phyloP scores from a whole-genome alignment of 805 yeast genomes.

The Kazachstania kunashirensis region DNA sequence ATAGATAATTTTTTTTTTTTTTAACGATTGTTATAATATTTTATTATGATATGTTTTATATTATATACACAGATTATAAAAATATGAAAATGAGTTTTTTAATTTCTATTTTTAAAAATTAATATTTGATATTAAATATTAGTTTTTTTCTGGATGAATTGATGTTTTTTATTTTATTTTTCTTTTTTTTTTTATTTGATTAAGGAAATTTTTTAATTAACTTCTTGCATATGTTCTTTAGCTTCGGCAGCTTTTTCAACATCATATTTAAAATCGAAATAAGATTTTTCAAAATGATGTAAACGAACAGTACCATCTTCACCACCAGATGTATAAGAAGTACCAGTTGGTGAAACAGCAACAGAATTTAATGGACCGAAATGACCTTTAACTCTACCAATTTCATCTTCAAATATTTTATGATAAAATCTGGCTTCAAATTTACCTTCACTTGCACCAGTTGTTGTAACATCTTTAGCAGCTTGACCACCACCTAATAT shows the following conservation, averaged over 20 bases:
- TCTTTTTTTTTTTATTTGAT: conserved; percentile 1
- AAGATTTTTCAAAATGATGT: conserved; percentile 85
- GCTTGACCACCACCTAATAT: conserved; percentile 99
- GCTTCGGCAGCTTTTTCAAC: conserved; percentile 71
- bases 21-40: too few species aligned
- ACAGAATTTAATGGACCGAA: conserved; percentile 96
- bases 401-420: conserved; percentile 88
- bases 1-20: too few species aligned
- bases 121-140: background rate
- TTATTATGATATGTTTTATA: too few species aligned
- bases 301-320: conserved; percentile 97
- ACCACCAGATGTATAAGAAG: conserved; percentile 92
- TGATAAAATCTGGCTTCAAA: conserved; percentile 95
- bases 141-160: background rate
- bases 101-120: background rate
- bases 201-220: conserved; percentile 2
- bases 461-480: conserved; percentile 97
- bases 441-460: conserved; percentile 85
- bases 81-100: background rate
- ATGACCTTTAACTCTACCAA: conserved; percentile 96
- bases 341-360: conserved; percentile 90
- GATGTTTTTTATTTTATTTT: background rate
- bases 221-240: conserved; percentile 26
- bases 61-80: too few species aligned
- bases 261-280: conserved; percentile 87